These are phyloP conservation scores for Cladophialophora bantiana DNA, from an alignment of 2,329 filamentous ascomycete species.

Conservation along the genomic window DNA sequence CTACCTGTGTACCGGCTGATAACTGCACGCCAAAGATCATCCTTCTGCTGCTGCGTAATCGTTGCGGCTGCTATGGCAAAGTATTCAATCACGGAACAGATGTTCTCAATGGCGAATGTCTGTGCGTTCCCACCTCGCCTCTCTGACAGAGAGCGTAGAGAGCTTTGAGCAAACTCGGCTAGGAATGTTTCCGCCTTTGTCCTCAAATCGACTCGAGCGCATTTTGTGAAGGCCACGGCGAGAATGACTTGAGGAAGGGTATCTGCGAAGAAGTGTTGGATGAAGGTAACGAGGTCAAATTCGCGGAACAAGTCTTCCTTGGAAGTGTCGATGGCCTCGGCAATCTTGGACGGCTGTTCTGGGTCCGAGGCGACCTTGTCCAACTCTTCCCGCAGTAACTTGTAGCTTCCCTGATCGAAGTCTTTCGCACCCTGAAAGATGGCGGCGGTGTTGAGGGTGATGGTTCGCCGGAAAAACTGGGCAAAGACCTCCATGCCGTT, in stretches of 20 bases:
- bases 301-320: constrained; percentile 95
- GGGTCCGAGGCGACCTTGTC: constrained; percentile 81
- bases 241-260: constrained; percentile 85
- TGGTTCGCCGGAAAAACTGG: constrained; percentile 91
- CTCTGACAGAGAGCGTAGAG: constrained; percentile 31
- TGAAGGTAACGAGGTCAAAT: constrained; percentile 93
- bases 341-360: constrained; percentile 86
- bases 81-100: constrained; percentile 38
- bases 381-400: constrained; percentile 82
- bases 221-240: constrained; percentile 84
- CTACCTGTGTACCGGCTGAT: constrained; percentile 28
- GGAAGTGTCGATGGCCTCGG: constrained; percentile 87
- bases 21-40: constrained; percentile 32
- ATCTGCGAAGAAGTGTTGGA: constrained; percentile 95
- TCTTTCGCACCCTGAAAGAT: constrained; percentile 79
- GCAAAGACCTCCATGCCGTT: constrained; percentile 99
- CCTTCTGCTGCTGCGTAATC: constrained; percentile 29
- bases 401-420: constrained; percentile 81
- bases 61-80: constrained; percentile 31
- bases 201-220: constrained; percentile 80
- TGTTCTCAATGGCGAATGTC: constrained; percentile 27
- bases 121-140: constrained; percentile 21
- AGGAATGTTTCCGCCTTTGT: constrained; percentile 67
- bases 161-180: constrained; percentile 25
- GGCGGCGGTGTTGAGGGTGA: constrained; percentile 87